Evolutionary conservation across 495 filamentous ascomycete genomes (phyloP).

Genomic region (Xylaria telfairii): DNA sequence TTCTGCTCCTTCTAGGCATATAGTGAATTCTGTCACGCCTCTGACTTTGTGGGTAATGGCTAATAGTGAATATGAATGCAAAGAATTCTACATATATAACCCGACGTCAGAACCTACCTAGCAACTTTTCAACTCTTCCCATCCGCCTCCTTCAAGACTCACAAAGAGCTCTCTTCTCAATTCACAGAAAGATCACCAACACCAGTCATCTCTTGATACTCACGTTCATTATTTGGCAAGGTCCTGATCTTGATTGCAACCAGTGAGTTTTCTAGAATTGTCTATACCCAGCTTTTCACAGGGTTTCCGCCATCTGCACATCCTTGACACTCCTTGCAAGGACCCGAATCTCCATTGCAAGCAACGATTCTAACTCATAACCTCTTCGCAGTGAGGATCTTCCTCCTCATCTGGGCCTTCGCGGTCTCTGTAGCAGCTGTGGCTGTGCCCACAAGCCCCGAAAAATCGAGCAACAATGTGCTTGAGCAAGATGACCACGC

Average conservation of each 20-base stretch:
- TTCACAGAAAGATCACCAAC: neutral
- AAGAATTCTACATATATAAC: neutral
- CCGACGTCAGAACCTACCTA: neutral
- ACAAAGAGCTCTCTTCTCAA: neutral
- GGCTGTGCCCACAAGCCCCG: neutral
- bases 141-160: neutral
- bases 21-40: neutral
- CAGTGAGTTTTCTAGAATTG: neutral
- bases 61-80: neutral
- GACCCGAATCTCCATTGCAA: neutral
- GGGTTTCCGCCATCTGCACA: neutral
- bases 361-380: neutral
- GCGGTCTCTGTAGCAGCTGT: neutral
- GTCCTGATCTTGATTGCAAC: neutral
- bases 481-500: neutral
- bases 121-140: neutral
- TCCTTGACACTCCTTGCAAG: neutral
- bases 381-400: neutral
- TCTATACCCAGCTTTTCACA: neutral
- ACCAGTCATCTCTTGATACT: neutral
- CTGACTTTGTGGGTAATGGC: neutral
- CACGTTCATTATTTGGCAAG: neutral
- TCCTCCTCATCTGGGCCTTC: neutral
- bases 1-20: neutral
- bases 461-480: neutral